phyloP scores from a whole-genome alignment of 139 green algal species.

The Astrephomene gubernaculifera region DNA sequence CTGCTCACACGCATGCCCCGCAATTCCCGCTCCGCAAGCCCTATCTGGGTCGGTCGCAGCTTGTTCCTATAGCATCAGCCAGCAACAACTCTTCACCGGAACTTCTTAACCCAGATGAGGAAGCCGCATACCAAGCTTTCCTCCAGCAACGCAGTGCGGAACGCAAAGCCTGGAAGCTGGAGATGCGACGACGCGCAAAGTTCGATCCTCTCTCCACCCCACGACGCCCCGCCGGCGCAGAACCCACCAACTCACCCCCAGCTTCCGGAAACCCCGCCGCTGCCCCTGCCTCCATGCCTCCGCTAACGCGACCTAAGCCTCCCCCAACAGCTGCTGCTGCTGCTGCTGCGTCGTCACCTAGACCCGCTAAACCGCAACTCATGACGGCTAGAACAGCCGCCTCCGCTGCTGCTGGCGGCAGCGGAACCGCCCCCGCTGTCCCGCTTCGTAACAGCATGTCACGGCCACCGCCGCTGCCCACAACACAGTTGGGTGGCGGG shows the following conservation, averaged over 20 bases:
- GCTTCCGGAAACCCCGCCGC: too few species aligned
- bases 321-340: background rate
- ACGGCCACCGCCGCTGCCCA: too few species aligned
- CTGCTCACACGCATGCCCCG: too few species aligned
- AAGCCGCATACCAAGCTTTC: conserved; percentile 23
- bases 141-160: conserved; percentile 4
- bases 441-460: too few species aligned
- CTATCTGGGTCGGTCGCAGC: too few species aligned
- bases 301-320: conserved; percentile 9
- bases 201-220: conserved; percentile 19
- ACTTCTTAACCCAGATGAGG: conserved; percentile 15
- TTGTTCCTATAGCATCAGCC: too few species aligned
- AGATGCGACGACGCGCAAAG: conserved; percentile 27
- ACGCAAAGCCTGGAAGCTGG: conserved; percentile 43
- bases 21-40: too few species aligned
- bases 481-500: too few species aligned
- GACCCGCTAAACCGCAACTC: too few species aligned
- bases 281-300: background rate
- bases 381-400: too few species aligned
- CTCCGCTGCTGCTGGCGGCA: too few species aligned
- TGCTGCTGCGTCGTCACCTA: background rate
- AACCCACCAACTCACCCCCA: background rate
- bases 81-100: background rate
- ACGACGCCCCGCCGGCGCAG: background rate
- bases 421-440: too few species aligned